phyloP scores from a whole-genome alignment of 805 yeast genomes.

The Kluyveromyces nonfermentans region DNA sequence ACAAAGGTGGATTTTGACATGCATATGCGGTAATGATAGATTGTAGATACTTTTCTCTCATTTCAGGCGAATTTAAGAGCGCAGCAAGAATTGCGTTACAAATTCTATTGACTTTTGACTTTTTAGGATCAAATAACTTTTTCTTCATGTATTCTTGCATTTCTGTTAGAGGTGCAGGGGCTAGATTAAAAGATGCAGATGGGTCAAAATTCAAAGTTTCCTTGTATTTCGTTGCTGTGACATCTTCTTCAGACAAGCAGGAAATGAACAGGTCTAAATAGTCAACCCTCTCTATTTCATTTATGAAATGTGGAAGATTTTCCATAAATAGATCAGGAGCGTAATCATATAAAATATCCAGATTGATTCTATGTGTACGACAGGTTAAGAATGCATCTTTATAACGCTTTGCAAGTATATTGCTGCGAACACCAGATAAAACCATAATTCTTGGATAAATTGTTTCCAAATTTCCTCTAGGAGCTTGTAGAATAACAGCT shows the following conservation, averaged over 20 bases:
- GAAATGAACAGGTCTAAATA: conserved; percentile 82
- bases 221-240: conserved; percentile 66
- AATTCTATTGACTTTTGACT: conserved; percentile 62
- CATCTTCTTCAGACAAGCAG: conserved; percentile 79
- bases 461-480: conserved; percentile 93
- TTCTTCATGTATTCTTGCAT: conserved; percentile 36
- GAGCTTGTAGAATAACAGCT: conserved; percentile 82
- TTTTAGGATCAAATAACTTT: conserved; percentile 30
- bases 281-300: conserved; percentile 61
- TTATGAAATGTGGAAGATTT: conserved; percentile 58
- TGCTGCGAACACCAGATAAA: conserved; percentile 66
- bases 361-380: conserved; percentile 82
- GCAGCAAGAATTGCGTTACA: conserved; percentile 62
- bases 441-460: conserved; percentile 91
- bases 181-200: conserved; percentile 21
- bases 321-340: conserved; percentile 58
- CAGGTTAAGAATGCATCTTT: conserved; percentile 72
- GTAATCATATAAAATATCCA: conserved; percentile 85
- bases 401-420: conserved; percentile 50
- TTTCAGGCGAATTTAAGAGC: conserved; percentile 38
- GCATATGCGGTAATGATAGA: conserved; percentile 86
- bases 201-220: conserved; percentile 45
- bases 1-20: conserved; percentile 80
- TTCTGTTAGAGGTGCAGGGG: conserved; percentile 27
- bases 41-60: conserved; percentile 53